phyloP scores from a whole-genome alignment of 2,329 filamentous ascomycete genomes.

The Fusarium keratoplasticum region DNA sequence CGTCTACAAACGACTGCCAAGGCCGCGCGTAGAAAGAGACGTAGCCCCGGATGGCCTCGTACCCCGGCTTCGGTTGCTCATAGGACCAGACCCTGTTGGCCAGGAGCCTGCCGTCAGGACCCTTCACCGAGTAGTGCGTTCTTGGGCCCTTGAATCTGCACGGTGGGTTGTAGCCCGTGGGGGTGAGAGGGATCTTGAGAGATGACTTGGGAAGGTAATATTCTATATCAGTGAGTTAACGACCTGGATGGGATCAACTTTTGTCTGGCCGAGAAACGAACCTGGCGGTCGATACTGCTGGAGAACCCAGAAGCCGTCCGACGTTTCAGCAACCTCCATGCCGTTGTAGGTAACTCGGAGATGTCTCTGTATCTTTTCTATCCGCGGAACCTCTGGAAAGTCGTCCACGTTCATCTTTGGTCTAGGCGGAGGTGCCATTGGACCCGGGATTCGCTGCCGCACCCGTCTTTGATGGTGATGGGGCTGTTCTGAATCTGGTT shows the following conservation, averaged over 20 bases:
- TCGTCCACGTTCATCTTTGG: constrained; percentile 62
- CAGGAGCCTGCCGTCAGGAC: constrained; percentile 55
- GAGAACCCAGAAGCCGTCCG: constrained; percentile 69
- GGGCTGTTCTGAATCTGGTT: neutral
- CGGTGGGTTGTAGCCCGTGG: constrained; percentile 58
- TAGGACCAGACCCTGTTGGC: constrained; percentile 70
- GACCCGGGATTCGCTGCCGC: neutral
- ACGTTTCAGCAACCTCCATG: constrained; percentile 67
- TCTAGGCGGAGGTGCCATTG: neutral
- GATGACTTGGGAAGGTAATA: constrained; percentile 69
- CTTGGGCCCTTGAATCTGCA: constrained; percentile 73
- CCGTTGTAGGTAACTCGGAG: constrained; percentile 68
- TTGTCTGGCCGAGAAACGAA: constrained; percentile 44
- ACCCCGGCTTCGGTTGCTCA: constrained; percentile 62
- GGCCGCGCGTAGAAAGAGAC: constrained; percentile 71
- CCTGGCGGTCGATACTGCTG: constrained; percentile 73
- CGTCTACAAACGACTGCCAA: constrained; percentile 72
- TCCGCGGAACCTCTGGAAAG: constrained; percentile 68
- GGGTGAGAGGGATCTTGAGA: constrained; percentile 59
- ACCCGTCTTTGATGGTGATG: neutral
- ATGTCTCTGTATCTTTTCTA: constrained; percentile 65
- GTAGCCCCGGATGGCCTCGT: constrained; percentile 65
- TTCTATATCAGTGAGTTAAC: constrained; percentile 50
- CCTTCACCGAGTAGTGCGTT: constrained; percentile 65
- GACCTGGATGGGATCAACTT: neutral